phyloP scores from a whole-genome alignment of 2,329 filamentous ascomycete species.

The Pseudogymnoascus destructans region DNA sequence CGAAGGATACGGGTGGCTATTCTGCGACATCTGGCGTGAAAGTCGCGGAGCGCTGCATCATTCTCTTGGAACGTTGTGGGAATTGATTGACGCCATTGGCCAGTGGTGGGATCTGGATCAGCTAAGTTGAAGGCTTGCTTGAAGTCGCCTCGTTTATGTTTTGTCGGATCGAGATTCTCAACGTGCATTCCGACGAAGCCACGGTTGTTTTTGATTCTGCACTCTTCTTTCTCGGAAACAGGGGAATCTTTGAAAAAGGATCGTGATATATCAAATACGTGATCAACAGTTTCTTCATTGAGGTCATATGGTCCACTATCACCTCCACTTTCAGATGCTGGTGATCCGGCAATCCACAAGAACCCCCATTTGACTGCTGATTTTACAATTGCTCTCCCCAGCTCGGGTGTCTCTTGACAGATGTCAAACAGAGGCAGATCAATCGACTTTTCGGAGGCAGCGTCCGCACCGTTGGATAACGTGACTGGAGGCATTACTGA shows the following conservation, averaged over 20 bases:
- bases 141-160: neutral
- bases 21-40: slow-evolving; percentile 56
- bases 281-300: neutral
- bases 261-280: neutral
- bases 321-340: neutral
- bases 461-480: neutral
- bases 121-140: slow-evolving; percentile 3
- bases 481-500: neutral
- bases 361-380: neutral
- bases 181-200: slow-evolving; percentile 47
- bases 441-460: neutral
- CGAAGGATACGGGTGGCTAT: slow-evolving; percentile 62
- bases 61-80: slow-evolving; percentile 31
- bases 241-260: neutral
- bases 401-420: neutral
- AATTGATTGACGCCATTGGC: slow-evolving; percentile 19
- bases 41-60: slow-evolving; percentile 48
- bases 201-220: slow-evolving; percentile 37
- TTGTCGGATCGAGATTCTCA: neutral
- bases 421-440: slow-evolving; percentile 5
- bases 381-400: neutral
- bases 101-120: slow-evolving; percentile 36
- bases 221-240: neutral
- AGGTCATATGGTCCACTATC: neutral
- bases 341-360: neutral